Percentiles rank a stretch among this genome's conserved stretches.
These are phyloP conservation scores for Sextonia rubra DNA, from an alignment of 164 flowering plant genomes.

Conservation along the genomic window DNA sequence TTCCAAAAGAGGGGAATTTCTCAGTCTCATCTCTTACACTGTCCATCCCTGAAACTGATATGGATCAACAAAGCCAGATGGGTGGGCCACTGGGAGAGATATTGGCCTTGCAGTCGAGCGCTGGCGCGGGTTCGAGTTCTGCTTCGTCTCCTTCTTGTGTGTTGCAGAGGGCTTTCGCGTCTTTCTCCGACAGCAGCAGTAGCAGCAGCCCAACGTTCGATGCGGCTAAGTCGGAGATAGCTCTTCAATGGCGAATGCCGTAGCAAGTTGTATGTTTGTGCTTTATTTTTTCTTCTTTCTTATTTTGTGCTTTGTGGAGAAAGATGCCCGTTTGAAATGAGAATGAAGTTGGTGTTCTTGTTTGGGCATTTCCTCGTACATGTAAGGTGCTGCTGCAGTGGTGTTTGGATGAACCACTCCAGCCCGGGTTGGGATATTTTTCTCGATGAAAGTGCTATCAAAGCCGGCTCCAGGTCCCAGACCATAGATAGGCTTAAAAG, in stretches of 20 bases:
- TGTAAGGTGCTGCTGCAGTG: too few species aligned
- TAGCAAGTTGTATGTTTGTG: conserved; percentile 7
- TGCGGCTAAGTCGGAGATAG: conserved; percentile 25
- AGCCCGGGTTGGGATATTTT: too few species aligned
- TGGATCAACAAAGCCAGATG: conserved; percentile 22
- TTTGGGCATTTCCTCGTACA: too few species aligned
- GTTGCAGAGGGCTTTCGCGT: conserved; percentile 40
- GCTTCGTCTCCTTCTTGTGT: conserved; percentile 55
- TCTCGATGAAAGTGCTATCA: too few species aligned
- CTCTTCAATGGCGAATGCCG: conserved; percentile 29
- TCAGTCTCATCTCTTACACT: conserved; percentile 43
- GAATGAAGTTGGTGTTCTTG: too few species aligned
- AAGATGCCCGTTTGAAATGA: too few species aligned
- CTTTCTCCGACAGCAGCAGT: conserved; percentile 59
- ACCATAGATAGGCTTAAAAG: too few species aligned
- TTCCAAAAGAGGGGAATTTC: conserved; percentile 23
- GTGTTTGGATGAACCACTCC: too few species aligned
- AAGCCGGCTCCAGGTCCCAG: too few species aligned
- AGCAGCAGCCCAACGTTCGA: conserved; percentile 49
- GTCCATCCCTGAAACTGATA: conserved; percentile 38
- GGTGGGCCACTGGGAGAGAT: conserved; percentile 70
- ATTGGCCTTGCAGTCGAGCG: conserved; percentile 45
- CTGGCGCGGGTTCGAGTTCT: conserved; percentile 11
- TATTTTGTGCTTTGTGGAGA: too few species aligned
- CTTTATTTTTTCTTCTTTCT: too few species aligned